Conservation (phyloP, 2,329 filamentous ascomycete species). For the Hypoxylon sp. region DNA sequence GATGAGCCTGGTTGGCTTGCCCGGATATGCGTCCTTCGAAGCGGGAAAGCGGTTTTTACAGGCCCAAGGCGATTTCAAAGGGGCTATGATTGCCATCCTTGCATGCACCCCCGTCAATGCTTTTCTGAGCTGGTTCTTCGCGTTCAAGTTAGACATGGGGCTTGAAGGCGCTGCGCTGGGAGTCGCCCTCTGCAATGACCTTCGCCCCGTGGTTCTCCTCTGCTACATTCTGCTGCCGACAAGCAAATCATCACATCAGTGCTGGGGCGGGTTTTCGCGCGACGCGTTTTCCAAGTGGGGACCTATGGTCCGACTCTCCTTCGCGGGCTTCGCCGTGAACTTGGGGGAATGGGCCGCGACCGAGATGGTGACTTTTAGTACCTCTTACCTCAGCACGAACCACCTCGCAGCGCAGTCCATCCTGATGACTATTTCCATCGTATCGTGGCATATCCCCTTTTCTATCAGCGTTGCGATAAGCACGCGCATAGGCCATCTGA, state of each 20-base stretch:
- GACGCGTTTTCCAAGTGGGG: constrained; percentile 58
- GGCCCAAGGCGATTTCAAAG: constrained; percentile 68
- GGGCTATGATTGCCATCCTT: constrained; percentile 62
- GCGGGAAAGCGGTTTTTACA: constrained; percentile 69
- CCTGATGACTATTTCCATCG: constrained; percentile 58
- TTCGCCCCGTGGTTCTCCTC: constrained; percentile 64
- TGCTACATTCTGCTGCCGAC: constrained; percentile 61
- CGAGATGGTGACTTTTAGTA: constrained; percentile 62
- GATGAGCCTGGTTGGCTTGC: constrained; percentile 64
- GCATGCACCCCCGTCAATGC: constrained; percentile 65
- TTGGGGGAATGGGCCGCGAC: constrained; percentile 61
- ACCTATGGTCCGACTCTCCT: constrained; percentile 57
- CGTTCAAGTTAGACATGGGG: constrained; percentile 59
- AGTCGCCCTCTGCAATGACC: constrained; percentile 63
- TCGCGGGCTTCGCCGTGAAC: constrained; percentile 58
- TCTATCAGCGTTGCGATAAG: constrained; percentile 60
- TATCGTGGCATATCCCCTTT: constrained; percentile 62
- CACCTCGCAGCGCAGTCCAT: constrained; percentile 61
- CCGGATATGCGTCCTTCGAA: constrained; percentile 69
- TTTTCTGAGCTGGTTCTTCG: constrained; percentile 65
- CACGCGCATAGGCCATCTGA: constrained; percentile 60
- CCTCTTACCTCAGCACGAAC: constrained; percentile 61
- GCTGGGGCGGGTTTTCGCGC: constrained; percentile 61
- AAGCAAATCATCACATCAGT: constrained; percentile 59
- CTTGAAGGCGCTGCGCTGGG: constrained; percentile 67